Evolutionary conservation across 805 yeast genomes (phyloP).

Genomic region (Metschnikowia similis): DNA sequence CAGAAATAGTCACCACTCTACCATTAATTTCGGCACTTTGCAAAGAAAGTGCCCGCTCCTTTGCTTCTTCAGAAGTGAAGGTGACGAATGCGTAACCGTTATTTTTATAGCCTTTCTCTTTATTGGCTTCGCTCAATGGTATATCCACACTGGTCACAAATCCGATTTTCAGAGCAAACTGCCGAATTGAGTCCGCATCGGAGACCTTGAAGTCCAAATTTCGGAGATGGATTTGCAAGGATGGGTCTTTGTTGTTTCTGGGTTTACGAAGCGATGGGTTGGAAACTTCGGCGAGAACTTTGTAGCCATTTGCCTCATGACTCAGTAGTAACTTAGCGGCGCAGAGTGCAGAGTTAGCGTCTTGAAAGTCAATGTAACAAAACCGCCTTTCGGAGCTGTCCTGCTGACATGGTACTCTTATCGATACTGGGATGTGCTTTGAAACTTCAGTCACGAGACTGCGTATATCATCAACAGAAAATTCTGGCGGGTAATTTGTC

Average conservation of each 20-base stretch:
- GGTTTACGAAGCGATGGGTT: constrained; percentile 44
- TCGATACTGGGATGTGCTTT: constrained; percentile 38
- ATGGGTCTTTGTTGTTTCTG: constrained; percentile 19
- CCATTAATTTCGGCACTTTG: constrained; percentile 43
- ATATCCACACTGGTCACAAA: constrained; percentile 47
- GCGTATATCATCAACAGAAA: constrained; percentile 35
- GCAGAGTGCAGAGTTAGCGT: constrained; percentile 45
- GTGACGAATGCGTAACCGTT: constrained; percentile 68
- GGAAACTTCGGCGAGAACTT: constrained; percentile 56
- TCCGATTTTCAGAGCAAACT: constrained; percentile 49
- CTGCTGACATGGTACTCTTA: constrained; percentile 63
- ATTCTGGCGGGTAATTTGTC: constrained; percentile 65
- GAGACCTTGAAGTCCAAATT: constrained; percentile 47
- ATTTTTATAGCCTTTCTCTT: constrained; percentile 31
- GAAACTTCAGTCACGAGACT: constrained; percentile 31
- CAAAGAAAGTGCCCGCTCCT: constrained; percentile 42
- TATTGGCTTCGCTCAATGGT: constrained; percentile 38
- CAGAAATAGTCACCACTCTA: constrained; percentile 44
- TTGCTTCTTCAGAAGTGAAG: constrained; percentile 41
- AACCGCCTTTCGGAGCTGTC: constrained; percentile 58
- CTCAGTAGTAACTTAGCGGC: constrained; percentile 26
- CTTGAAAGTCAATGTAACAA: constrained; percentile 63
- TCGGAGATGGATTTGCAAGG: constrained; percentile 47
- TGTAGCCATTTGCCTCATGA: constrained; percentile 22
- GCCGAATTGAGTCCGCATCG: constrained; percentile 33